Evolutionary conservation across 2,329 filamentous ascomycete genomes (phyloP).

Genomic region (Neofusicoccum laricinum): DNA sequence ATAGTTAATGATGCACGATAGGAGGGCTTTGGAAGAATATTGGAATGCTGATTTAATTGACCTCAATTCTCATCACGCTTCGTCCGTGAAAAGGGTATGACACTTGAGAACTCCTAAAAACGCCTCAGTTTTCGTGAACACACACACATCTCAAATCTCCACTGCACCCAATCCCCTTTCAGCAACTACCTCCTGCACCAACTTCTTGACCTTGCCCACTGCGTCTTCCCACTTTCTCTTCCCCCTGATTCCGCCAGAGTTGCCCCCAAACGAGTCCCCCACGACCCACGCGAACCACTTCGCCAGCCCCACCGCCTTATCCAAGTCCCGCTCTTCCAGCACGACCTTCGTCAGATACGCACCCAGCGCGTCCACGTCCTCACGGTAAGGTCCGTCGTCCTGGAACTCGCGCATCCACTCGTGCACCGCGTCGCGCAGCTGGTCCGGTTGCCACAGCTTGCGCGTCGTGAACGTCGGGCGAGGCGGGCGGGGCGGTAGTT

Average conservation of each 20-base stretch:
- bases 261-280: conserved; percentile 22
- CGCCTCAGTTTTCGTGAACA: too few relatives aligned
- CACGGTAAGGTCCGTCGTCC: conserved; percentile 70
- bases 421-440: conserved; percentile 71
- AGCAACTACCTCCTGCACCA: conserved; percentile 42
- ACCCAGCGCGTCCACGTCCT: conserved; percentile 73
- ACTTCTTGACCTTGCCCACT: conserved; percentile 38
- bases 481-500: conserved; percentile 49
- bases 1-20: too few relatives aligned
- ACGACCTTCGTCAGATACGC: conserved; percentile 73
- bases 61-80: too few relatives aligned
- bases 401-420: conserved; percentile 74
- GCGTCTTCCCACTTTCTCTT: conserved; percentile 34
- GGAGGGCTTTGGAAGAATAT: neutral
- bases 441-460: conserved; percentile 53
- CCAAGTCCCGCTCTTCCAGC: conserved; percentile 70
- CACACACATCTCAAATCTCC: conserved; percentile 29
- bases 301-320: conserved; percentile 68
- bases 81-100: too few relatives aligned
- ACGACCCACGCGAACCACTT: conserved; percentile 58
- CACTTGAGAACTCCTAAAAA: too few relatives aligned
- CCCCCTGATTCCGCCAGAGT: neutral
- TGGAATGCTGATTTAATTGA: neutral
- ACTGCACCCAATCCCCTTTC: conserved; percentile 47
- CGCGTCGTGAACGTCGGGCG: conserved; percentile 62